Evolutionary conservation across 1,284 basidiomycete genomes (phyloP).

Genomic region (Psilocybe mexicana): DNA sequence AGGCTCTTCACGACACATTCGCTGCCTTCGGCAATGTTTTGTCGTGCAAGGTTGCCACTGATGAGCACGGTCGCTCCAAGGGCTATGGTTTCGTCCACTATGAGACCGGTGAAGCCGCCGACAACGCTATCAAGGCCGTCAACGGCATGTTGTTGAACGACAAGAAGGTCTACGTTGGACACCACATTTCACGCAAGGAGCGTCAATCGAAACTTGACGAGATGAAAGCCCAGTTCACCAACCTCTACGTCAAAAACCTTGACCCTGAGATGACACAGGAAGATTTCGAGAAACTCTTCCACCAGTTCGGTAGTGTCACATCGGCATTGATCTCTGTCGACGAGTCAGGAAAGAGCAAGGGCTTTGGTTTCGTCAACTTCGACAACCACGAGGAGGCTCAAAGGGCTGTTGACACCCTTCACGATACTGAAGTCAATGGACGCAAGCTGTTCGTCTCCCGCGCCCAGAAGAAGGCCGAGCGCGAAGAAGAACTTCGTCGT

Average conservation of each 20-base stretch:
- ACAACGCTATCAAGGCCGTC: conserved; percentile 96
- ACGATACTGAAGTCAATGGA: conserved; percentile 87
- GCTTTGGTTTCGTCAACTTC: conserved; percentile 99
- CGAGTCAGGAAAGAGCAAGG: conserved; percentile 90
- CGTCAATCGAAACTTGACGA: conserved; percentile 98
- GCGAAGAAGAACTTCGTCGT: conserved; percentile 94
- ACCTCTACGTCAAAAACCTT: conserved; percentile 98
- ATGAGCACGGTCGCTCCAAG: conserved; percentile 90
- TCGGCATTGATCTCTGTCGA: conserved; percentile 84
- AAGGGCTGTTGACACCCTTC: conserved; percentile 86
- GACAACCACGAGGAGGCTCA: conserved; percentile 92
- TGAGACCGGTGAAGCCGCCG: conserved; percentile 96
- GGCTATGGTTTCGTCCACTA: conserved; percentile 99
- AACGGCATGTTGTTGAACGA: conserved; percentile 99
- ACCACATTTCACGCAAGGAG: conserved; percentile 98
- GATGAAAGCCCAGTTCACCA: conserved; percentile 96
- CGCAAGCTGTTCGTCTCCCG: conserved; percentile 95
- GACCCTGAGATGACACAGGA: conserved; percentile 85
- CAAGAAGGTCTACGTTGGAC: conserved; percentile 98
- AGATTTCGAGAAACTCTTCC: conserved; percentile 87
- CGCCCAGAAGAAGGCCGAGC: conserved; percentile 98
- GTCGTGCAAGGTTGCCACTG: conserved; percentile 98
- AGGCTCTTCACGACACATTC: conserved; percentile 99
- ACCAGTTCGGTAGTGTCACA: conserved; percentile 82
- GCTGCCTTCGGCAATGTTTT: conserved; percentile 98